Base-by-base conservation (phyloP, 2,329 filamentous ascomycete genomes). In the Aspergillus sp. region DNA sequence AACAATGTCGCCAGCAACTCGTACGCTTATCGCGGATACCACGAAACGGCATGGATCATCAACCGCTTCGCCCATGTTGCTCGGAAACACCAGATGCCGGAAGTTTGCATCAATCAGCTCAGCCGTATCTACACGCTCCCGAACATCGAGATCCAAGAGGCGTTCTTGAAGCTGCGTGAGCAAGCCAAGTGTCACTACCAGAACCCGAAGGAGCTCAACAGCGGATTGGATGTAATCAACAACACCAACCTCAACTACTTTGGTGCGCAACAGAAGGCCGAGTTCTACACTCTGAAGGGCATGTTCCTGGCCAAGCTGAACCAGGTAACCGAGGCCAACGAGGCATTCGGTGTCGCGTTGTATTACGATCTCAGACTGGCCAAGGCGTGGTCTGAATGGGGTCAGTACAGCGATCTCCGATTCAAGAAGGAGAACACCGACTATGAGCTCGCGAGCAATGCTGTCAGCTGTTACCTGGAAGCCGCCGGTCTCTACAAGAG, bases 201-300 rank as follows among this genome's bases (percentile, higher is more conserved):
- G 79, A 98, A 98, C 72, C 89, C 90, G 0, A 90, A 91, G 43
- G 95, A 99, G 78, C 86, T 99, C 57, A 94, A 89, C 57, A 97
- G 89, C 73, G 95, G 95, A 1, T 77, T 99, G 67, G 95, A 99
- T 73, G 95, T 99, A 3, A 99, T 99, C 76, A 99, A 99, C 79
- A 99, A 99, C 70, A 99, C 95, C 41, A 99, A 99, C 71, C 87
- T 99, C 60, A 97, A 96, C 77, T 99, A 99, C 81, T 99, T 99
- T 77, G 96, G 93, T 64, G 86, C 90, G 3, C 90, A 93, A 72
- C 95, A 99, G 76, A 99, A 99, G 79, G 95, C 95, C 8, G 95
- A 99, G 76, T 99, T 99, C 79, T 99, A 97, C 82, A 99, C 95
- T 0, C 85, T 99, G 57, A 99, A 99, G 84, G 95, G 95, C 64